These are phyloP conservation scores for Rubus idaeus DNA, from an alignment of 306 rosid genomes.

Conservation along the genomic window DNA sequence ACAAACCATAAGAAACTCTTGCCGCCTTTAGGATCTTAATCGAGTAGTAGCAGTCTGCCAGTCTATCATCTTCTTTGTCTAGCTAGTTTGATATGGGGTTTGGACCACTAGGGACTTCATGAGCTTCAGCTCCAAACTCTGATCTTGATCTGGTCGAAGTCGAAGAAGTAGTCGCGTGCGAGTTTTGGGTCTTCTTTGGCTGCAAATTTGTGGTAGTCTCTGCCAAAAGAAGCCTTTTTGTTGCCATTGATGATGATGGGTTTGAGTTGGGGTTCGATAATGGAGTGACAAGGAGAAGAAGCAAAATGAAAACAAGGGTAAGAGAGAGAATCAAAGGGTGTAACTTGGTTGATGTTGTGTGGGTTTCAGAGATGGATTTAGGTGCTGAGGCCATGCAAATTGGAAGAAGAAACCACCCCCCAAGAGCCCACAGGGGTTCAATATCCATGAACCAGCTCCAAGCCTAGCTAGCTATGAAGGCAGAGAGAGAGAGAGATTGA, in stretches of 20 bases:
- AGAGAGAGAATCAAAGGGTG: conserved; percentile 44
- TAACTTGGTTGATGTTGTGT: conserved; percentile 35
- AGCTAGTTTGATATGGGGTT: conserved; percentile 84
- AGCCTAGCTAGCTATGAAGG: conserved; percentile 42
- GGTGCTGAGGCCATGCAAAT: conserved; percentile 88
- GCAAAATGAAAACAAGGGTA: conserved; percentile 55
- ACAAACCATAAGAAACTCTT: conserved; percentile 30
- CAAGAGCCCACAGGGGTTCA: conserved; percentile 96
- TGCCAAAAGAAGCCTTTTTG: conserved; percentile 37
- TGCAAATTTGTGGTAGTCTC: conserved; percentile 44
- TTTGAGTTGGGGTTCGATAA: conserved; percentile 29
- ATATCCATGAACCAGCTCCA: conserved; percentile 97
- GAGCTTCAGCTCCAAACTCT: conserved; percentile 72
- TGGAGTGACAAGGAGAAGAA: conserved; percentile 55
- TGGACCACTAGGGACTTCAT: conserved; percentile 97
- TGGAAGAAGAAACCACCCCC: conserved; percentile 94
- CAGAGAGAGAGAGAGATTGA: conserved; percentile 21
- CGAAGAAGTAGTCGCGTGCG: conserved; percentile 13
- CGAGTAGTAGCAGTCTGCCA: conserved; percentile 30
- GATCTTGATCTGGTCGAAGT: conserved; percentile 27
- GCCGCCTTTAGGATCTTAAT: conserved; percentile 7
- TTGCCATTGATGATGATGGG: conserved; percentile 39
- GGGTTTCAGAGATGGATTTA: conserved; percentile 44
- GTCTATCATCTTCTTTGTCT: conserved; percentile 34
- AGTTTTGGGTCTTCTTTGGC: conserved; percentile 39